A percentile compares a stretch with the other conserved stretches of the same genome.
Evolutionary conservation across 1,284 basidiomycete genomes (phyloP).

Genomic region (Cryptococcus amylolentus): DNA sequence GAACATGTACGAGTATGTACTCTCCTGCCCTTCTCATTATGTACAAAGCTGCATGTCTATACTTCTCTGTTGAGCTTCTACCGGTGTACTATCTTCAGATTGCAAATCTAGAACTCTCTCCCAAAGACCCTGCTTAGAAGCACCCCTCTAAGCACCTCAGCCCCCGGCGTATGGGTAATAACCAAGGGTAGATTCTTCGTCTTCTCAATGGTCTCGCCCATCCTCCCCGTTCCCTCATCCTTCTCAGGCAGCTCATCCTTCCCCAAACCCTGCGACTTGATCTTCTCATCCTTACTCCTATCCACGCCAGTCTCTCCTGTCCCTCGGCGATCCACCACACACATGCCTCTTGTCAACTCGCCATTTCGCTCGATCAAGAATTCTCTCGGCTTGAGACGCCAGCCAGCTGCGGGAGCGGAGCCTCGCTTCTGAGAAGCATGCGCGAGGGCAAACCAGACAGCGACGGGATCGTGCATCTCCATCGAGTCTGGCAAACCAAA

Average conservation of each 20-base stretch:
- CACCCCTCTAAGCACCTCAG: slow-evolving; percentile 29
- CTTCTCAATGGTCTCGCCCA: slow-evolving; percentile 19
- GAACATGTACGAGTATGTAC: no score
- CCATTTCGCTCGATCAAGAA: slow-evolving; percentile 50
- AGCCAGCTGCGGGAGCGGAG: slow-evolving; percentile 25
- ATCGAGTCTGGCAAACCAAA: slow-evolving; percentile 71
- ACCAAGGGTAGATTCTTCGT: slow-evolving; percentile 28
- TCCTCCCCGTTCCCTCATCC: slow-evolving; percentile 15
- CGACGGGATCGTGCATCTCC: slow-evolving; percentile 60
- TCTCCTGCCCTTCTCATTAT: no score
- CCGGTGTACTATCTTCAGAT: no score
- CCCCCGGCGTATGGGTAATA: slow-evolving; percentile 39
- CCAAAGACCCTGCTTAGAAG: slow-evolving; percentile 46
- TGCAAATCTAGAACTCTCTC: no score
- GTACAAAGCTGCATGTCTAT: no score
- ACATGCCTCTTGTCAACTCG: slow-evolving; percentile 52
- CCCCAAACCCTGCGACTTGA: slow-evolving; percentile 9
- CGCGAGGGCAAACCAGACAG: slow-evolving; percentile 55
- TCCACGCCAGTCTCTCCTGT: slow-evolving; percentile 28
- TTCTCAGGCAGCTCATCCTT: slow-evolving; percentile 6
- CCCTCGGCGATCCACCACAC: slow-evolving; percentile 50
- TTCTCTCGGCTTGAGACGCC: slow-evolving; percentile 35
- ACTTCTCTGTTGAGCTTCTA: no score
- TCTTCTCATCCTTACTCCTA: slow-evolving; percentile 31
- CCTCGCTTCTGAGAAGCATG: slow-evolving; percentile 45